Conservation (phyloP, 805 yeast species). For the Yamadazyma paraphyllophila region DNA sequence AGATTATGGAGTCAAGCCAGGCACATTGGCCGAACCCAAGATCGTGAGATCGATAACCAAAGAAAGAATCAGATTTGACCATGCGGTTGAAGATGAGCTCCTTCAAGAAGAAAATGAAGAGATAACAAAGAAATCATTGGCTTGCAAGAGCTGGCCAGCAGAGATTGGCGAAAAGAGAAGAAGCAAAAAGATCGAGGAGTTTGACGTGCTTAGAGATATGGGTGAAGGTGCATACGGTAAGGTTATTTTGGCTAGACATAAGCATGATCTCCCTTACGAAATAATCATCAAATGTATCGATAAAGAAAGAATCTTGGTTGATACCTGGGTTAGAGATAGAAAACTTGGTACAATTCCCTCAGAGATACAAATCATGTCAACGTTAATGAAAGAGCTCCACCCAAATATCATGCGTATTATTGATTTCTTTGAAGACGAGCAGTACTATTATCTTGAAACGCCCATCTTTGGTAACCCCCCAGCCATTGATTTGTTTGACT, state of each 20-base stretch:
- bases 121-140: slow-evolving; percentile 32
- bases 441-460: slow-evolving; percentile 86
- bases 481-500: slow-evolving; percentile 89
- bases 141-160: slow-evolving; percentile 47
- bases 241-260: slow-evolving; percentile 75
- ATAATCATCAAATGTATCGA: slow-evolving; percentile 86
- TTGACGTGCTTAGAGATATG: slow-evolving; percentile 67
- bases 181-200: slow-evolving; percentile 69
- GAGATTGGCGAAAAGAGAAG: slow-evolving; percentile 66
- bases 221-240: slow-evolving; percentile 98
- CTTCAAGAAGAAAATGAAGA: slow-evolving; percentile 45
- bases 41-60: not conserved
- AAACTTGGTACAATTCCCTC: slow-evolving; percentile 89
- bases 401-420: slow-evolving; percentile 81
- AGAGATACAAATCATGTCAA: slow-evolving; percentile 92
- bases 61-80: slow-evolving; percentile 2
- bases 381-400: slow-evolving; percentile 74
- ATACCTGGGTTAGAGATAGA: slow-evolving; percentile 95
- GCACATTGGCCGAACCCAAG: not conserved
- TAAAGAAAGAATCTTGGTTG: slow-evolving; percentile 90
- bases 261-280: slow-evolving; percentile 57
- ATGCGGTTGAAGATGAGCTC: slow-evolving; percentile 39
- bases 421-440: slow-evolving; percentile 91
- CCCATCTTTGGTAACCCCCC: slow-evolving; percentile 88
- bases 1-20: no score